phyloP scores from a whole-genome alignment of 2,329 filamentous ascomycete species.

The Colletotrichum coccodes region DNA sequence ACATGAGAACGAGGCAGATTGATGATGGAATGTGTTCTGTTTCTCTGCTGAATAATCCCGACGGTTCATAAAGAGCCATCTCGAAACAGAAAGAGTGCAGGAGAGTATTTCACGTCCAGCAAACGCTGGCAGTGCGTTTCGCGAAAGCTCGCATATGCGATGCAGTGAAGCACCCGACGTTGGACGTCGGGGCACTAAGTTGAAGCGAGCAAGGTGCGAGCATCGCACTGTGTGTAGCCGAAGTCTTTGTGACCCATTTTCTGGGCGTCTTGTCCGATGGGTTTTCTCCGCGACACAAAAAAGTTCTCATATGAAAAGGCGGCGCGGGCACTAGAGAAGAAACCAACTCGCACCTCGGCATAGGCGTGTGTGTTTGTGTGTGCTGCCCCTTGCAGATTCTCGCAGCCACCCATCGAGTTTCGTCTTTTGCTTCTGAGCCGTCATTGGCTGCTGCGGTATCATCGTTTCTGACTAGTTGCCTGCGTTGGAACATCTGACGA shows the following conservation, averaged over 20 bases:
- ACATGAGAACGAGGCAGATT: not conserved
- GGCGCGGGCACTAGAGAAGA: not conserved
- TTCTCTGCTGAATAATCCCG: not conserved
- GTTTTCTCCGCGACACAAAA: not conserved
- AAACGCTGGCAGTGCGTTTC: not conserved
- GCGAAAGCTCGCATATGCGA: not conserved
- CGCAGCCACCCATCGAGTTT: too few relatives aligned
- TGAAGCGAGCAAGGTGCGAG: too few relatives aligned
- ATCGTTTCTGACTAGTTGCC: too few relatives aligned
- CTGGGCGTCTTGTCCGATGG: not conserved
- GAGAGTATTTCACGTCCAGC: not conserved
- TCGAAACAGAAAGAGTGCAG: not conserved
- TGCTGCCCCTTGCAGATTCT: not conserved
- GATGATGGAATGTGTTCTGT: too few relatives aligned
- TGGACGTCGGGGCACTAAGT: too few relatives aligned
- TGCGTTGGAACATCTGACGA: not conserved
- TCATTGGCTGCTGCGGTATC: too few relatives aligned
- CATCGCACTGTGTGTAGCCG: not conserved
- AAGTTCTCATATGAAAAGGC: not conserved
- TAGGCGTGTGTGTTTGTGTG: too few relatives aligned
- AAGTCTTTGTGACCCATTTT: not conserved
- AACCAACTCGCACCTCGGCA: not conserved
- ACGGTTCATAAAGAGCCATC: too few relatives aligned
- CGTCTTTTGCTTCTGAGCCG: not conserved
- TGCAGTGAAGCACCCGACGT: too few relatives aligned